phyloP scores from a whole-genome alignment of 2,329 filamentous ascomycete genomes.

The Coniochaeta sp. region DNA sequence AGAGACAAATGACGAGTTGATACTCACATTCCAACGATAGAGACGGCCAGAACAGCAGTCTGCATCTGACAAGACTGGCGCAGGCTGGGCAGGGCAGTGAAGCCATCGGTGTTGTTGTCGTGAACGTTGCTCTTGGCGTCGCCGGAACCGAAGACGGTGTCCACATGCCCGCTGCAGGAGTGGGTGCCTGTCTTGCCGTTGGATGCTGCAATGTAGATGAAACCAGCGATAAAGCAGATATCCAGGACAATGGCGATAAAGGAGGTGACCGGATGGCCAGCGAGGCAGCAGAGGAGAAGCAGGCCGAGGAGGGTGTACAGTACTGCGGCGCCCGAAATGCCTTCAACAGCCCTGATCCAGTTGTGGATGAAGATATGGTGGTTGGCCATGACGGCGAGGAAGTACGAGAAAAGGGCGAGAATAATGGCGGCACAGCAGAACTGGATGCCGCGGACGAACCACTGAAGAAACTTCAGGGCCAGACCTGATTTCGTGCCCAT shows the following conservation, averaged over 20 bases:
- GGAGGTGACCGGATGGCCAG: slow-evolving; percentile 55
- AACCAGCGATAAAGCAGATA: slow-evolving; percentile 52
- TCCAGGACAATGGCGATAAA: slow-evolving; percentile 56
- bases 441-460: slow-evolving; percentile 52
- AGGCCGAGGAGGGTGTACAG: slow-evolving; percentile 56
- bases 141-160: slow-evolving; percentile 52
- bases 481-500: slow-evolving; percentile 46
- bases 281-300: slow-evolving; percentile 57
- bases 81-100: slow-evolving; percentile 12
- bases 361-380: slow-evolving; percentile 45
- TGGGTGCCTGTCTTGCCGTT: slow-evolving; percentile 48
- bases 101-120: slow-evolving; percentile 31
- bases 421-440: slow-evolving; percentile 56
- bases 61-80: slow-evolving; percentile 48
- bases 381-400: slow-evolving; percentile 51
- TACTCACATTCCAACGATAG: slow-evolving; percentile 55
- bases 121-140: slow-evolving; percentile 30
- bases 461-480: slow-evolving; percentile 46
- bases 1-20: neutral
- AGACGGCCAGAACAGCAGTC: slow-evolving; percentile 56
- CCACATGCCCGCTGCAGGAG: slow-evolving; percentile 46
- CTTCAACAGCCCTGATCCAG: slow-evolving; percentile 54
- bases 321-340: slow-evolving; percentile 53
- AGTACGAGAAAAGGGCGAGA: slow-evolving; percentile 61
- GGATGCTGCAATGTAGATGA: slow-evolving; percentile 58